Percentiles rank a stretch among this genome's conserved stretches.
Conservation (phyloP, 2,329 filamentous ascomycete genomes). For the Apiospora koreana region DNA sequence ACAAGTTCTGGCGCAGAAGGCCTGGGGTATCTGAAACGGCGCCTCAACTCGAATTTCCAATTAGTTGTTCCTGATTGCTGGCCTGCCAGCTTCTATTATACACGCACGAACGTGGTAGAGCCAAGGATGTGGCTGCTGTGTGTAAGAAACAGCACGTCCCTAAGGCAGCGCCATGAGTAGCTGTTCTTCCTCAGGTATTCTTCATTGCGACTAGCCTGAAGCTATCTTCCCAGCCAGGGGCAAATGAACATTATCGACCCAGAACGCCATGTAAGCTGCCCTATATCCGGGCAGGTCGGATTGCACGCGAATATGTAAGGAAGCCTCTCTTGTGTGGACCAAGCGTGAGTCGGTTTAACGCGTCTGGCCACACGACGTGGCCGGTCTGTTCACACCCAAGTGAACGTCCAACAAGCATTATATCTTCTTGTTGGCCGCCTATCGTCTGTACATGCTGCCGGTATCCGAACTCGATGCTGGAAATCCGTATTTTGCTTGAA, state of each 20-base stretch:
- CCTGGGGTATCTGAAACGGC: too few species aligned
- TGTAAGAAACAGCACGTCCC: too few species aligned
- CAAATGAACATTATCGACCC: background rate
- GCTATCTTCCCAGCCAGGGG: background rate
- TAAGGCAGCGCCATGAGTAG: too few species aligned
- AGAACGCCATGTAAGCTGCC: background rate
- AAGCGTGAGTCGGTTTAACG: background rate
- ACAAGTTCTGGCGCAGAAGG: too few species aligned
- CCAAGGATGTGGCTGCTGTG: too few species aligned
- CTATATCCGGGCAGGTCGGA: background rate
- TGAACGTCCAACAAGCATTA: background rate
- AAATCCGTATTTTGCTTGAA: background rate
- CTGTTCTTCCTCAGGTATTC: too few species aligned
- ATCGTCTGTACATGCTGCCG: background rate
- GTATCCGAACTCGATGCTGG: too few species aligned
- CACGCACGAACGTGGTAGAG: too few species aligned
- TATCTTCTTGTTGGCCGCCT: background rate
- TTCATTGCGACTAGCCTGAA: background rate
- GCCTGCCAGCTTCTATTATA: too few species aligned
- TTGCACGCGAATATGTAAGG: background rate
- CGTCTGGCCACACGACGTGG: background rate
- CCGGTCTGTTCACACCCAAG: background rate
- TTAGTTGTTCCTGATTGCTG: too few species aligned
- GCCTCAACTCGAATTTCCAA: too few species aligned
- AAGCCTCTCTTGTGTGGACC: too few species aligned